Base-by-base conservation (phyloP, 2,329 filamentous ascomycete species). In the Fusarium beomiforme region DNA sequence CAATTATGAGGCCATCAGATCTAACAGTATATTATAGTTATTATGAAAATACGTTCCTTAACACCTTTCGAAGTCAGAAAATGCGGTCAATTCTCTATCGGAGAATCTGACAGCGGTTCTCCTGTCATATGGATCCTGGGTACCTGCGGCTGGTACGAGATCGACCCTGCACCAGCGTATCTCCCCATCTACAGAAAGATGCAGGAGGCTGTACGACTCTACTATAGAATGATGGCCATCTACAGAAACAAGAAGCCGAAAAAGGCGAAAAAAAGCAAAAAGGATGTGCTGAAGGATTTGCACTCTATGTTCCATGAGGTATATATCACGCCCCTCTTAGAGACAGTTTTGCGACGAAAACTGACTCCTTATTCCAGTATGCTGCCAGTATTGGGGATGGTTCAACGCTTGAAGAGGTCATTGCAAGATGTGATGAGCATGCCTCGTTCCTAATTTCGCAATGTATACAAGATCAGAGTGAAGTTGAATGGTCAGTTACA, bases 91-190 rank as follows among this genome's bases (percentile, higher is more conserved):
- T 89, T 87, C 74, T 87, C 89, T 16, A 88, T 91, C 34, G 87
- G 87, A 49, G 81, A 82, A 44, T 81, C 81, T 29, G 77, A 82
- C 17, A 85, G 87, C 54, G 85, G 85, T 0, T 82, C 84, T 21
- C 84, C 88, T 7, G 83, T 87, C n/a, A 82, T 92, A 33, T 94
- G 92, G 92, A 89, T 91, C 2, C 73, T 76, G 2, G 79, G 78
- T 37, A 76, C 83, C 58, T 86, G 89, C 16, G 91, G 91, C 46
- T 93, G 91, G 90, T 93, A 89, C 76, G 87, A 91, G 75, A 85
- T 94, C 43, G 83, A 83, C 34, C 91, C 92, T 2, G 82, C 87
- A n/a, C 76, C 82, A 13, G 78, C 81, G 5, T 94, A 93, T 77
- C 80, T 81, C 54, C 73, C 80, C 9, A 88, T 88, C 31, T 90